phyloP scores from a whole-genome alignment of 257 asterid species.

The Coffea eugenioides region DNA sequence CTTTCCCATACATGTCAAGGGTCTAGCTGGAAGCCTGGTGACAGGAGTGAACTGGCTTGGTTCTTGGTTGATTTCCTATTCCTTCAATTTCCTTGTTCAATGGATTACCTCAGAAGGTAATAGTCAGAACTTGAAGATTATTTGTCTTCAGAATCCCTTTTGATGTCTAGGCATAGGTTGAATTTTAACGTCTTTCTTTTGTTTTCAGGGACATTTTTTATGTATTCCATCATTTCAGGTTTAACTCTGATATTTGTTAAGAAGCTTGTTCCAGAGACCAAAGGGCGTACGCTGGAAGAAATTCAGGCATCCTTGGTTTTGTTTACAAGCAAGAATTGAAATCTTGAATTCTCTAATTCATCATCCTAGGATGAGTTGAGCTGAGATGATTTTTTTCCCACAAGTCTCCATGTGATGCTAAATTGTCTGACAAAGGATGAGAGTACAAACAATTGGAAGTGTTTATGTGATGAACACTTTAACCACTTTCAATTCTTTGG shows the following conservation, averaged over 20 bases:
- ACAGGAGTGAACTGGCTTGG: slow-evolving; percentile 82
- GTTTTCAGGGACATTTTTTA: slow-evolving; percentile 66
- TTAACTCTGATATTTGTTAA: slow-evolving; percentile 49
- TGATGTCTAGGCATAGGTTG: neutral
- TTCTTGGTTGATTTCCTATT: slow-evolving; percentile 75
- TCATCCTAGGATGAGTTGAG: too few species aligned
- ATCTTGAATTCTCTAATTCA: neutral
- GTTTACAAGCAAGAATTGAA: slow-evolving; percentile 16
- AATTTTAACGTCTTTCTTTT: too few species aligned
- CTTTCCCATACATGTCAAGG: slow-evolving; percentile 86
- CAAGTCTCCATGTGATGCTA: too few species aligned
- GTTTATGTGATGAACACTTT: too few species aligned
- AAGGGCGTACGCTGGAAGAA: slow-evolving; percentile 77
- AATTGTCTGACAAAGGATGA: too few species aligned
- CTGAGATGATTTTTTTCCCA: too few species aligned
- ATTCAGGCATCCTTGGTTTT: slow-evolving; percentile 64
- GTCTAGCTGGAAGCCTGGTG: slow-evolving; percentile 81
- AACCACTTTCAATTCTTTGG: too few species aligned
- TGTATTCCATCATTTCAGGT: slow-evolving; percentile 61
- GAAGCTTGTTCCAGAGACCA: slow-evolving; percentile 80
- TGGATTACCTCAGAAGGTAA: slow-evolving; percentile 77
- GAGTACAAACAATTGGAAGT: too few species aligned
- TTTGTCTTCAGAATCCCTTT: neutral
- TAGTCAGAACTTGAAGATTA: neutral
- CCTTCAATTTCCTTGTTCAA: slow-evolving; percentile 62